A percentile compares a stretch with the other conserved stretches of the same genome.
phyloP scores from a whole-genome alignment of 805 yeast genomes.

The Metschnikowia kofuensis region DNA sequence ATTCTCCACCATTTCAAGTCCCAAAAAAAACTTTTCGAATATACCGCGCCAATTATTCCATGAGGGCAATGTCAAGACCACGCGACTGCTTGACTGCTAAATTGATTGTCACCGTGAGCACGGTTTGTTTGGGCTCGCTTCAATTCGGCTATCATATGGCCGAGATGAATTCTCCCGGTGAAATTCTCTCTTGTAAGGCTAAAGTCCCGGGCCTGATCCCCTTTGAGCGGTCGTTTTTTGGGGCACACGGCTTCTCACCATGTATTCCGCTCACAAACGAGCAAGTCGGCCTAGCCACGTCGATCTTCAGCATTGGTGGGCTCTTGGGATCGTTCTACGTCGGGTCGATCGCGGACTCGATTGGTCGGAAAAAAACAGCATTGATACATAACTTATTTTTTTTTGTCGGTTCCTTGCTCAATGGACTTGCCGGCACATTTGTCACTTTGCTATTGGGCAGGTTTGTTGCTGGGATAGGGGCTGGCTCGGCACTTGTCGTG shows the following conservation, averaged over 20 bases:
- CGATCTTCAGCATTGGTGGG: conserved; percentile 83
- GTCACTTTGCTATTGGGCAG: conserved; percentile 59
- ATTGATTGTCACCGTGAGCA: conserved; percentile 45
- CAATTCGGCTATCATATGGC: conserved; percentile 96
- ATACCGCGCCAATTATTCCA: too few relatives aligned
- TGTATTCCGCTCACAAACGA: conserved; percentile 59
- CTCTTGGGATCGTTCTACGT: conserved; percentile 69
- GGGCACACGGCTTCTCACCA: conserved; percentile 34
- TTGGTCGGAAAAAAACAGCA: conserved; percentile 61
- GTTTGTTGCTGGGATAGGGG: conserved; percentile 76
- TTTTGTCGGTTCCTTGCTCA: conserved; percentile 60
- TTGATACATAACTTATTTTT: conserved; percentile 50
- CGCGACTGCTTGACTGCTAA: conserved; percentile 20
- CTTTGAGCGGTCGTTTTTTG: conserved; percentile 40
- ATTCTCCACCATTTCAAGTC: too few relatives aligned
- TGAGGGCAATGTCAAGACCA: background rate
- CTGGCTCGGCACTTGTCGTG: conserved; percentile 84
- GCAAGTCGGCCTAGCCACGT: conserved; percentile 70
- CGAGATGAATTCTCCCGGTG: conserved; percentile 87
- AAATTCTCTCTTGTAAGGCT: conserved; percentile 56
- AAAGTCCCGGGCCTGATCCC: conserved; percentile 29
- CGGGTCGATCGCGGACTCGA: conserved; percentile 58
- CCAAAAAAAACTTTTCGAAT: too few relatives aligned
- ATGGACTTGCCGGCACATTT: conserved; percentile 49
- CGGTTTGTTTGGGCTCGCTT: conserved; percentile 72